Percentiles rank a stretch among this genome's conserved stretches.
These are phyloP conservation scores for Annona cherimola DNA, from an alignment of 164 flowering plant species.

Conservation along the genomic window DNA sequence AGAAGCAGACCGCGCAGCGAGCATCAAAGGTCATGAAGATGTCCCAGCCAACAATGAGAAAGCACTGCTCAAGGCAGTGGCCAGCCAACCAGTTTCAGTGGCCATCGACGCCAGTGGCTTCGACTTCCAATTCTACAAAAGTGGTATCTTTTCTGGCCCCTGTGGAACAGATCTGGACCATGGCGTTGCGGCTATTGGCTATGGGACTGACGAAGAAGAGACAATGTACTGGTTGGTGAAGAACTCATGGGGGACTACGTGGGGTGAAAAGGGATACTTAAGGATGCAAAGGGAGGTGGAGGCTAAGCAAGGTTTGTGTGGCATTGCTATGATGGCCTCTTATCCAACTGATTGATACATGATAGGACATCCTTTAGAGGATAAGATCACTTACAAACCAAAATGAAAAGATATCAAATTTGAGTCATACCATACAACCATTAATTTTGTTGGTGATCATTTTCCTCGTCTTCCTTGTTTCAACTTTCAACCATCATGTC, in stretches of 20 bases:
- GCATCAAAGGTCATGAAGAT: slow-evolving; percentile 19
- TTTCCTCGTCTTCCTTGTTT: not conserved
- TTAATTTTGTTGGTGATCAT: not conserved
- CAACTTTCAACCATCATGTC: not conserved
- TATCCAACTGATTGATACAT: slow-evolving; percentile 17
- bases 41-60: slow-evolving; percentile 21
- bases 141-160: slow-evolving; percentile 20
- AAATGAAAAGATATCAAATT: not conserved
- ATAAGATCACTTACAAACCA: too few relatives aligned
- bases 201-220: slow-evolving; percentile 16
- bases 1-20: slow-evolving; percentile 7
- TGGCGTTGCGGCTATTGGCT: slow-evolving; percentile 25
- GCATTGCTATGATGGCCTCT: slow-evolving; percentile 23
- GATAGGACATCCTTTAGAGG: not conserved
- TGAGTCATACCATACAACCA: not conserved
- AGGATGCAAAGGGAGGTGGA: slow-evolving; percentile 22
- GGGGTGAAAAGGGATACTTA: slow-evolving; percentile 31
- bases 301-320: slow-evolving; percentile 20
- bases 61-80: slow-evolving; percentile 19
- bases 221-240: slow-evolving; percentile 32
- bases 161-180: slow-evolving; percentile 25
- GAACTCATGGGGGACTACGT: slow-evolving; percentile 27
- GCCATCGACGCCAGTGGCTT: slow-evolving; percentile 24
- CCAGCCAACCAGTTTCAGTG: slow-evolving; percentile 27
- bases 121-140: slow-evolving; percentile 22